Conservation (phyloP, 2,329 filamentous ascomycete species). For the Ophiostoma sp. region DNA sequence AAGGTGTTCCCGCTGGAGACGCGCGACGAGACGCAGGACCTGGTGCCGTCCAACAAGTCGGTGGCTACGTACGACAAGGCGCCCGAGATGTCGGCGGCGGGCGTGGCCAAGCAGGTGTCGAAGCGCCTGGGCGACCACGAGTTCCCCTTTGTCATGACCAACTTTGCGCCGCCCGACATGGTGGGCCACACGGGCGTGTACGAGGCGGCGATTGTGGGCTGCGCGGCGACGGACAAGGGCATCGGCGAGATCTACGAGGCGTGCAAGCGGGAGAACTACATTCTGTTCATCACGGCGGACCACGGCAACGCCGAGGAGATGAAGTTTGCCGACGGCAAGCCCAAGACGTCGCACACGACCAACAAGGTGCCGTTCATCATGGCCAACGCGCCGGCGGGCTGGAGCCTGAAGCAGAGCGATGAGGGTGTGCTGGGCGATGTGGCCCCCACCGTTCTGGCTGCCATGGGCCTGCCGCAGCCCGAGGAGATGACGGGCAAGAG, state of each 20-base stretch:
- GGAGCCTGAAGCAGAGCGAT: constrained; percentile 69
- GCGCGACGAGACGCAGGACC: constrained; percentile 72
- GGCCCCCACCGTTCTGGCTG: constrained; percentile 83
- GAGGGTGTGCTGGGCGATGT: constrained; percentile 94
- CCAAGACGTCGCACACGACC: constrained; percentile 95
- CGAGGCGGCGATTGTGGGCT: constrained; percentile 82
- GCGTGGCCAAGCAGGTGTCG: constrained; percentile 80
- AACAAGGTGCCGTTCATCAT: constrained; percentile 98
- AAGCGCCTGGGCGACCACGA: constrained; percentile 80
- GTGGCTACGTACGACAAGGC: constrained; percentile 93
- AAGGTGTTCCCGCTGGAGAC: constrained; percentile 90
- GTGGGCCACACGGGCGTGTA: constrained; percentile 98
- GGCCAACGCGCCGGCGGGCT: constrained; percentile 90
- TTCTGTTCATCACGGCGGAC: constrained; percentile 92
- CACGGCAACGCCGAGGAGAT: constrained; percentile 99
- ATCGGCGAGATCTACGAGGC: constrained; percentile 89
- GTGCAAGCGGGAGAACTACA: constrained; percentile 88
- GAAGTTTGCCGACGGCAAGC: constrained; percentile 91
- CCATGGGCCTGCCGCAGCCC: constrained; percentile 87
- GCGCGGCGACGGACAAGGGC: constrained; percentile 82
- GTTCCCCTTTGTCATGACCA: constrained; percentile 99
- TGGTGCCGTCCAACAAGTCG: constrained; percentile 80
- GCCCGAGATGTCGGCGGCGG: constrained; percentile 91
- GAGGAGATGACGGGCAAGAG: constrained; percentile 87
- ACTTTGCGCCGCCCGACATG: constrained; percentile 99